These are phyloP conservation scores for Xylaria acuta DNA, from an alignment of 495 filamentous ascomycete species.

Conservation along the genomic window DNA sequence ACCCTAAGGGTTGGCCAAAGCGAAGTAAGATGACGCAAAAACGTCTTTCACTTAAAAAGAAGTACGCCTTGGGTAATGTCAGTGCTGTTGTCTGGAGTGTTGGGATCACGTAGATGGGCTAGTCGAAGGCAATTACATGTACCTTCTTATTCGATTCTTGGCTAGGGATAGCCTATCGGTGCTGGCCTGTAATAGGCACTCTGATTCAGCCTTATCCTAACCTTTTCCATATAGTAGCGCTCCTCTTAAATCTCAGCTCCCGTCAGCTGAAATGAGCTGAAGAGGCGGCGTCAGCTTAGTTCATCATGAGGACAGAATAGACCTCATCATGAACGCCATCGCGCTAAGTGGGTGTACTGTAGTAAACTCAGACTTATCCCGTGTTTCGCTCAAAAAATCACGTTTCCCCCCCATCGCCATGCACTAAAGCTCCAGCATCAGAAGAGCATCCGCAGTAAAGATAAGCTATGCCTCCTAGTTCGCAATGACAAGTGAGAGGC, in stretches of 20 bases:
- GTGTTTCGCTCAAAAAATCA: background rate
- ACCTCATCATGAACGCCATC: background rate
- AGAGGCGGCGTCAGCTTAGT: background rate
- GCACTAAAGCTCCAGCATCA: background rate
- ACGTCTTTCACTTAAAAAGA: background rate
- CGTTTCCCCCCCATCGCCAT: background rate
- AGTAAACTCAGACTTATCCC: background rate
- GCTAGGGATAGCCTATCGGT: background rate
- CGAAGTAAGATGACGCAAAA: background rate
- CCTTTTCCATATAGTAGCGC: background rate
- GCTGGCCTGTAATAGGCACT: background rate
- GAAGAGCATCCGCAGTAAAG: background rate
- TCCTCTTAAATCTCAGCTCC: background rate
- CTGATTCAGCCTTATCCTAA: slow-evolving; percentile 5
- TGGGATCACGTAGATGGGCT: background rate
- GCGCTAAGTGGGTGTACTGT: background rate
- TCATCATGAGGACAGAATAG: background rate
- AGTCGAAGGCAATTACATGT: background rate
- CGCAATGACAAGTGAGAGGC: background rate
- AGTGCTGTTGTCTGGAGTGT: background rate
- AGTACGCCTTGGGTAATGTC: background rate
- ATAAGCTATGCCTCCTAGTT: background rate
- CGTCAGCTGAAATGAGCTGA: background rate
- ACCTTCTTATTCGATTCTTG: background rate
- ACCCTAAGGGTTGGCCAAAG: background rate